phyloP scores from a whole-genome alignment of 2,329 filamentous ascomycete species.

The Colletotrichum musicola region DNA sequence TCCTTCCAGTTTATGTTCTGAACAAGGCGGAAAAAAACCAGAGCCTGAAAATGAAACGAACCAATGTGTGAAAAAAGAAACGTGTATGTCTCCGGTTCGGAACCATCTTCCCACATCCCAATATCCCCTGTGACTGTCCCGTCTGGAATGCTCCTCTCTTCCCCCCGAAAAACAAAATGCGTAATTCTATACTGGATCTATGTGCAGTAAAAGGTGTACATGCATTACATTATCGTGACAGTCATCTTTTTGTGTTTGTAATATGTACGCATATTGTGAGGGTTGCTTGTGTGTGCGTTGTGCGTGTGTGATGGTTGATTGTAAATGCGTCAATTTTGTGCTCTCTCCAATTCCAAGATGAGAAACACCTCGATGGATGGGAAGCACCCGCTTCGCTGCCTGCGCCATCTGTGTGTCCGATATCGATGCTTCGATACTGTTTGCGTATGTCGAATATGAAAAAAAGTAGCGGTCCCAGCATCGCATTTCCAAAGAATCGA shows the following conservation, averaged over 20 bases:
- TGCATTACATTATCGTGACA: constrained; percentile 40
- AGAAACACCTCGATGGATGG: too few species aligned
- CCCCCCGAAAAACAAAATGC: not conserved
- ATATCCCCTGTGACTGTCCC: not conserved
- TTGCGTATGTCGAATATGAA: constrained; percentile 8
- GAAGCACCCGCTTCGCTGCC: not conserved
- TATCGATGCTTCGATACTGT: not conserved
- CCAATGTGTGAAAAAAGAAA: too few species aligned
- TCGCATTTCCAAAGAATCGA: not conserved
- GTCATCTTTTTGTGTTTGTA: constrained; percentile 23
- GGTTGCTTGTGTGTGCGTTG: not conserved
- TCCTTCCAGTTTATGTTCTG: too few species aligned
- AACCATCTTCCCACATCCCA: too few species aligned
- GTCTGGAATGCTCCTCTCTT: not conserved
- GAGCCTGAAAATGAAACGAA: too few species aligned
- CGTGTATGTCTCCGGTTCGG: too few species aligned
- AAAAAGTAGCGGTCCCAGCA: not conserved
- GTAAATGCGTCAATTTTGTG: constrained; percentile 10
- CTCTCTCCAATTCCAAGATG: not conserved
- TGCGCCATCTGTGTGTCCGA: constrained; percentile 18
- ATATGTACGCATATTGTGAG: constrained; percentile 14
- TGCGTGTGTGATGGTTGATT: constrained; percentile 7
- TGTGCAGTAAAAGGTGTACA: constrained; percentile 36
- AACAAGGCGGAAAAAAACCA: too few species aligned
- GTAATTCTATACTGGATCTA: constrained; percentile 38